Conservation (phyloP, 2,329 filamentous ascomycete species). For the Didymella segeticola region DNA sequence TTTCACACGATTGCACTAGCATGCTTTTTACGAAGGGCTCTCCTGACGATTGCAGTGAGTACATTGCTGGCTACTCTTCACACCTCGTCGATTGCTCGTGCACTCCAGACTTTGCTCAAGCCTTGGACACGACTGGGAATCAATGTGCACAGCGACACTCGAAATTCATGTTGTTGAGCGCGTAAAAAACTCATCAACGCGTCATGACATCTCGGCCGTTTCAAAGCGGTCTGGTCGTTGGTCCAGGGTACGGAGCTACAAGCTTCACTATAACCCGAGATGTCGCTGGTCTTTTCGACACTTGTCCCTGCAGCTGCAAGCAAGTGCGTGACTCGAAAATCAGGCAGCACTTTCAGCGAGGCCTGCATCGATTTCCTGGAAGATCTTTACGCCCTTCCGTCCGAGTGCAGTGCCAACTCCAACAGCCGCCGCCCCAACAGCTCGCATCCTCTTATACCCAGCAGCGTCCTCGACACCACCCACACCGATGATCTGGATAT, state of each 20-base stretch:
- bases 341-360: background rate
- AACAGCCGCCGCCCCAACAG: slow-evolving; percentile 70
- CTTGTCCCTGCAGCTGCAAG: no score
- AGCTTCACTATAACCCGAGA: no score
- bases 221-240: slow-evolving; percentile 12
- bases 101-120: background rate
- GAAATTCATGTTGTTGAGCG: background rate
- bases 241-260: background rate
- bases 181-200: slow-evolving; percentile 3
- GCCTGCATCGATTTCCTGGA: slow-evolving; percentile 61
- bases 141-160: no score
- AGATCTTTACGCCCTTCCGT: slow-evolving; percentile 66
- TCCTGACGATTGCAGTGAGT: slow-evolving; percentile 7
- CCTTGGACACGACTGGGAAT: background rate
- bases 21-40: slow-evolving; percentile 1
- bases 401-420: slow-evolving; percentile 73
- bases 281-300: no score
- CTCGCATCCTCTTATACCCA: slow-evolving; percentile 68
- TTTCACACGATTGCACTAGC: slow-evolving; percentile 13
- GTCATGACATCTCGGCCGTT: slow-evolving; percentile 15
- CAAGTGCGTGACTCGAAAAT: no score
- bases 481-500: slow-evolving; percentile 72
- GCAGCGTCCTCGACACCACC: slow-evolving; percentile 72
- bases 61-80: slow-evolving; percentile 6
- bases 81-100: background rate